These are phyloP conservation scores for Parathielavia appendiculata DNA, from an alignment of 495 filamentous ascomycete genomes.

Conservation along the genomic window DNA sequence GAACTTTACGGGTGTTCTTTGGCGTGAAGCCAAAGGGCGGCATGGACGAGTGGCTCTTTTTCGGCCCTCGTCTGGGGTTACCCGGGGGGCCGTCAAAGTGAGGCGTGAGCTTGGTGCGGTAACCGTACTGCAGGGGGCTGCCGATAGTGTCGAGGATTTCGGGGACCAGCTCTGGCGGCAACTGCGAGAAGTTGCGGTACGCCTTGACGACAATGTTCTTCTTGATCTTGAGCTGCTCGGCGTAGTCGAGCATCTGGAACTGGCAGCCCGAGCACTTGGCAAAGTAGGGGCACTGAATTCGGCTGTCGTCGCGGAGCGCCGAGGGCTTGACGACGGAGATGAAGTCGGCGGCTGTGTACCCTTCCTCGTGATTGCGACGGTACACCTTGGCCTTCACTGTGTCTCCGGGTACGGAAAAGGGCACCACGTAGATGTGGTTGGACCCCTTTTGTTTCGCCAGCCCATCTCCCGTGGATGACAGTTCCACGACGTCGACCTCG, in stretches of 20 bases:
- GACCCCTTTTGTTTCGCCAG: conserved; percentile 61
- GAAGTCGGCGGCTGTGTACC: conserved; percentile 74
- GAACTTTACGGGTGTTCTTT: conserved; percentile 63
- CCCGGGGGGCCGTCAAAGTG: conserved; percentile 74
- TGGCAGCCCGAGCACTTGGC: conserved; percentile 84
- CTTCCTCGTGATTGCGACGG: conserved; percentile 52
- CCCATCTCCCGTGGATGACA: conserved; percentile 90
- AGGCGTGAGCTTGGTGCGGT: conserved; percentile 93
- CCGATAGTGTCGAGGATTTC: conserved; percentile 77
- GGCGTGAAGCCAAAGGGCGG: conserved; percentile 88
- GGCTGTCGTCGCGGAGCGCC: conserved; percentile 66
- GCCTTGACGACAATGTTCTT: conserved; percentile 83
- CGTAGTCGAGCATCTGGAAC: conserved; percentile 93
- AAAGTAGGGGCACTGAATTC: conserved; percentile 81
- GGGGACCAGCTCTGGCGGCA: conserved; percentile 71
- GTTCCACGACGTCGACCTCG: conserved; percentile 65
- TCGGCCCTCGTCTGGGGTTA: conserved; percentile 35
- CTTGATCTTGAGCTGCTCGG: conserved; percentile 79
- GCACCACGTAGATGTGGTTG: conserved; percentile 78
- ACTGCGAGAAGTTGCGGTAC: conserved; percentile 80
- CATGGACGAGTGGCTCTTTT: conserved; percentile 44
- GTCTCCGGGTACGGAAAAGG: conserved; percentile 81
- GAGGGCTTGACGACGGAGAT: conserved; percentile 70
- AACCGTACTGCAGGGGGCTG: conserved; percentile 83
- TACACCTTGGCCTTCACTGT: conserved; percentile 71